A percentile compares a stretch with the other conserved stretches of the same genome.
phyloP scores from a whole-genome alignment of 768 basidiomycete species.

The Leucogyrophana mollusca region DNA sequence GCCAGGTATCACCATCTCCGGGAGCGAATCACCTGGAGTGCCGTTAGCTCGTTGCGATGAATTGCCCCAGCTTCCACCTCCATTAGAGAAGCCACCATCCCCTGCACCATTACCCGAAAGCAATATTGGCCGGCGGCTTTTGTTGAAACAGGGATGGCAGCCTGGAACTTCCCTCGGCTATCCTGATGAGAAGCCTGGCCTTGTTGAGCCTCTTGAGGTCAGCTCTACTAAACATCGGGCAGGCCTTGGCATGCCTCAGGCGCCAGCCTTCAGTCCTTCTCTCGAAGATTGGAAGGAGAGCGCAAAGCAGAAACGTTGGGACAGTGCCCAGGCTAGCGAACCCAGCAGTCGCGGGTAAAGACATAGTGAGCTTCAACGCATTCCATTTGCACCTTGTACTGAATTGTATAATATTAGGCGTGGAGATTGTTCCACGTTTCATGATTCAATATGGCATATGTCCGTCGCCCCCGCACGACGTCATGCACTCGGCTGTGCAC shows the following conservation, averaged over 20 bases:
- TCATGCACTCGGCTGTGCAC: no score
- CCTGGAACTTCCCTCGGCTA: conserved; percentile 51
- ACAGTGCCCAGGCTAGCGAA: conserved; percentile 10
- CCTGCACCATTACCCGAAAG: conserved; percentile 49
- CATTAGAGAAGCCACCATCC: conserved; percentile 32
- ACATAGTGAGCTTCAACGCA: no score
- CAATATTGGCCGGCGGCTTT: conserved; percentile 67
- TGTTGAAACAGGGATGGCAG: conserved; percentile 76
- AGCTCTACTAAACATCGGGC: conserved; percentile 42
- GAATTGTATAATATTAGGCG: no score
- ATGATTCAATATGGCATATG: no score
- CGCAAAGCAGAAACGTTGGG: conserved; percentile 42
- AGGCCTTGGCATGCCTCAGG: conserved; percentile 50
- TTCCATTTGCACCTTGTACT: no score
- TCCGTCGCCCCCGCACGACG: no score
- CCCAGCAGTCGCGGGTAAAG: no score
- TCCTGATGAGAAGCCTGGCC: conserved; percentile 23
- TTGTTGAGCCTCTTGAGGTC: conserved; percentile 60
- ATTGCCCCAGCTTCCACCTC: conserved; percentile 10
- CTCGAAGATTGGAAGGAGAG: conserved; percentile 38
- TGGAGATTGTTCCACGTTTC: no score
- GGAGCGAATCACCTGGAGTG: conserved; percentile 20
- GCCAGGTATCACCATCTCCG: conserved; percentile 41
- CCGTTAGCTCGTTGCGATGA: conserved; percentile 3
- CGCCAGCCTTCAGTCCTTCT: conserved; percentile 9